A percentile compares a stretch with the other conserved stretches of the same genome.
Evolutionary conservation across 768 basidiomycete genomes (phyloP).

Genomic region (Clitopilus passeckerianus): DNA sequence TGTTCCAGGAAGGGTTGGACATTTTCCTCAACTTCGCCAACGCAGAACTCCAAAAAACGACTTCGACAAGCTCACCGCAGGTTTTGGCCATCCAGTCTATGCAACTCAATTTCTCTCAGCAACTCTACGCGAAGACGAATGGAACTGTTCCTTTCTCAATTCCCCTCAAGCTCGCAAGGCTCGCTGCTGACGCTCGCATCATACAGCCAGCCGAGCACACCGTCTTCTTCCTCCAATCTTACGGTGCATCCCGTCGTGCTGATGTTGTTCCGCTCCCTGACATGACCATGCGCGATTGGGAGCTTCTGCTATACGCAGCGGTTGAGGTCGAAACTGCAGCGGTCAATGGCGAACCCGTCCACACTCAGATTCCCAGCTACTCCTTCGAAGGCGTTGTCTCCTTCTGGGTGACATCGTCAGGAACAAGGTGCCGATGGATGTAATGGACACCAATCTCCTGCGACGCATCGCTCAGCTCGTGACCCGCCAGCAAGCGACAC

Average conservation of each 20-base stretch:
- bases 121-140: slow-evolving; percentile 14
- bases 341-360: slow-evolving; percentile 17
- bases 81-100: slow-evolving; percentile 11
- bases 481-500: slow-evolving; percentile 14
- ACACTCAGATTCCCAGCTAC: slow-evolving; percentile 16
- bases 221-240: slow-evolving; percentile 38
- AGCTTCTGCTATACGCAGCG: slow-evolving; percentile 38
- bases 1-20: slow-evolving; percentile 18
- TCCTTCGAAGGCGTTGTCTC: slow-evolving; percentile 35
- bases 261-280: slow-evolving; percentile 18
- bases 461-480: slow-evolving; percentile 21
- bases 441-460: slow-evolving; percentile 19
- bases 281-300: slow-evolving; percentile 38
- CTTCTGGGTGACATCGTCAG: slow-evolving; percentile 37
- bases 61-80: background rate
- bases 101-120: slow-evolving; percentile 16
- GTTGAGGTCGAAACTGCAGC: slow-evolving; percentile 27
- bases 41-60: slow-evolving; percentile 5
- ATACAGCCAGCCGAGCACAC: slow-evolving; percentile 27
- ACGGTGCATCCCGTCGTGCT: slow-evolving; percentile 28
- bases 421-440: slow-evolving; percentile 22
- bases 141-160: slow-evolving; percentile 19
- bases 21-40: slow-evolving; percentile 12
- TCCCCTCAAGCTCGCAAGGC: slow-evolving; percentile 26
- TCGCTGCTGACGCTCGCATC: slow-evolving; percentile 27